These are phyloP conservation scores for Hygrocybe coccinea DNA, from an alignment of 768 basidiomycete species.

Conservation along the genomic window DNA sequence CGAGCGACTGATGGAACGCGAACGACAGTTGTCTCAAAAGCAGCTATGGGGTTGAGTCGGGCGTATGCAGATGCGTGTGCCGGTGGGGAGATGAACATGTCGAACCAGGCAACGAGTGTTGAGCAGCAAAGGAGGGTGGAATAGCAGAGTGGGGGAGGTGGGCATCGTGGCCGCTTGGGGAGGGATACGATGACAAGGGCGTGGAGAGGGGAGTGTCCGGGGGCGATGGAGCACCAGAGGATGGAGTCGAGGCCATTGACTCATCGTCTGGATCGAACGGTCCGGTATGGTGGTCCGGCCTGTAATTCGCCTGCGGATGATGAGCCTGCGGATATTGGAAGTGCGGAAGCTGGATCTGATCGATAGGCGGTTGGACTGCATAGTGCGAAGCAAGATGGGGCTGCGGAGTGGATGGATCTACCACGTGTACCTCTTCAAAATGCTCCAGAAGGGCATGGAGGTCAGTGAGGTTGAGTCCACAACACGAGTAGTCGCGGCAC, in stretches of 20 bases:
- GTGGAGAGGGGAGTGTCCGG: slow-evolving; percentile 53
- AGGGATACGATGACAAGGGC: slow-evolving; percentile 40
- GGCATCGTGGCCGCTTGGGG: slow-evolving; percentile 31
- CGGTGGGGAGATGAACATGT: background rate
- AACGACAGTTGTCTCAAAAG: slow-evolving; percentile 45
- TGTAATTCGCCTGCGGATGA: slow-evolving; percentile 11
- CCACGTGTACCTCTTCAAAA: slow-evolving; percentile 86
- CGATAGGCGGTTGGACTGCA: slow-evolving; percentile 22
- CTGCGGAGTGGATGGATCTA: slow-evolving; percentile 40
- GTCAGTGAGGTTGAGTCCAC: slow-evolving; percentile 63
- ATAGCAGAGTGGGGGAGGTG: slow-evolving; percentile 37
- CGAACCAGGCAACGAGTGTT: background rate
- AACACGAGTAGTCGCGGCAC: slow-evolving; percentile 89
- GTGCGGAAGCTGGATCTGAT: background rate
- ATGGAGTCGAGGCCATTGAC: slow-evolving; percentile 23
- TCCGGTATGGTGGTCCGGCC: slow-evolving; percentile 19
- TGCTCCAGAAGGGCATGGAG: slow-evolving; percentile 74
- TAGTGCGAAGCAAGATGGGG: slow-evolving; percentile 35
- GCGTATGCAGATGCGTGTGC: slow-evolving; percentile 11
- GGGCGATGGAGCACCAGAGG: slow-evolving; percentile 40
- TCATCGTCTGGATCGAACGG: slow-evolving; percentile 73
- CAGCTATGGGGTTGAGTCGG: slow-evolving; percentile 35
- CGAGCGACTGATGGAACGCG: background rate
- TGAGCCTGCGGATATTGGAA: slow-evolving; percentile 11
- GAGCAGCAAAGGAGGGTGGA: slow-evolving; percentile 17